Evolutionary conservation across 176 grass and related monocot species (phyloP), one percentile per base, ranked within the genome.

Genomic region (Oryza australiensis): DNA sequence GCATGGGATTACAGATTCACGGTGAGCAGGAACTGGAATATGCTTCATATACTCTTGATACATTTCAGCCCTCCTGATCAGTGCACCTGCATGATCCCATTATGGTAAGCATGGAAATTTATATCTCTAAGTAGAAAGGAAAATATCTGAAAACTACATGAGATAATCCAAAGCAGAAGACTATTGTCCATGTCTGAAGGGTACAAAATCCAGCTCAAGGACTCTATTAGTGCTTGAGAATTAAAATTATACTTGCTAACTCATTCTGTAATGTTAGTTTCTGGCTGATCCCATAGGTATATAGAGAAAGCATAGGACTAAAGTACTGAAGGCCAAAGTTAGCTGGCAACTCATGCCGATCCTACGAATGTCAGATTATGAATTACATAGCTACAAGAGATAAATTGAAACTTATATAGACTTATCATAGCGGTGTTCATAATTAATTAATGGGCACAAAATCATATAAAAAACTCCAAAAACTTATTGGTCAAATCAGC

Each of bases 21-120:
- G 30, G 42, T 86, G 79, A 80, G 89, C 33, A 84, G 93, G 93
- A 79, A 98, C 78, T 28, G 85, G 89, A 62, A 99, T 80, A 43
- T 72, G 83, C 87, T 84, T 88, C 96, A 95, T 99, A 79, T 95
- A 99, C 40, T 91, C 85, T 77, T 93, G 88, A 87, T 98, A 98
- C 90, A 95, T 93, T 79, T 91, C 87, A 20, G 96, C 93, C 93
- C 41, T 98, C 86, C 84, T 90, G 80, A 90, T 65, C 70, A 95
- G 80, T 71, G 75, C 72, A 93, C 88, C 95, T 93, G 92, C 90
- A 94, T 32, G 74, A 84, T 89, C 82, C 35, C 84, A 70, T 45
- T 78, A 82, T 27, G 68, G 24, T 74, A 75, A 59, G 76, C 42
- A 35, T 76, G 70, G 9, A 76, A 40, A 38, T 66, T 63, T 75